Percentiles rank a stretch among this genome's conserved stretches.
Conservation (phyloP, 2,329 filamentous ascomycete species). For the Nigrospora sphaerica region DNA sequence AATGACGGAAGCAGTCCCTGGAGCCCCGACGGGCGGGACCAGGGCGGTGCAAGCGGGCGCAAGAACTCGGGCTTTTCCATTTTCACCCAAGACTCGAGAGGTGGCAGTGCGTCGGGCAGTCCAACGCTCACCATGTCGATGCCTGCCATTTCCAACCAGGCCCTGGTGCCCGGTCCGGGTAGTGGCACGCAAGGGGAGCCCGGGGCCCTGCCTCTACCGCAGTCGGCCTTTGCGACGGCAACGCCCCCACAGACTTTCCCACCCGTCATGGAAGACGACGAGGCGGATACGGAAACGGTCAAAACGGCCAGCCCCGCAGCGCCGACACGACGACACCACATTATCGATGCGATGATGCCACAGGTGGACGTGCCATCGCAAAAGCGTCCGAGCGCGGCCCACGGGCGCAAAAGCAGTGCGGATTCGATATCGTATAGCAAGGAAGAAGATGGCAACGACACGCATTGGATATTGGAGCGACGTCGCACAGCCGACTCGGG, state of each 20-base stretch:
- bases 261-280: slow-evolving; percentile 33
- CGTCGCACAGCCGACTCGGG: slow-evolving; percentile 59
- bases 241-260: slow-evolving; percentile 18
- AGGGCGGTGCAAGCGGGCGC: slow-evolving; percentile 19
- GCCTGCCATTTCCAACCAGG: slow-evolving; percentile 15
- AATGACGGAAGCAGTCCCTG: slow-evolving; percentile 39
- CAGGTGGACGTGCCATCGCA: slow-evolving; percentile 11
- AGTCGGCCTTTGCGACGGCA: slow-evolving; percentile 15
- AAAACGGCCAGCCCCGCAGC: slow-evolving; percentile 3
- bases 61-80: slow-evolving; percentile 44
- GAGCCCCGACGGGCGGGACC: slow-evolving; percentile 16
- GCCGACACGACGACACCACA: neutral
- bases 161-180: slow-evolving; percentile 12
- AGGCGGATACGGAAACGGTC: slow-evolving; percentile 9
- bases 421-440: slow-evolving; percentile 65
- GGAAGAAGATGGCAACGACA: slow-evolving; percentile 50
- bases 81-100: slow-evolving; percentile 40
- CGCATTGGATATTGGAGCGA: slow-evolving; percentile 63
- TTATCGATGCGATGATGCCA: slow-evolving; percentile 12
- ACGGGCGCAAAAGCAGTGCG: slow-evolving; percentile 39
- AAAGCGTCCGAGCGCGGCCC: slow-evolving; percentile 26
- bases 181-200: slow-evolving; percentile 9
- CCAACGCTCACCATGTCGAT: slow-evolving; percentile 41
- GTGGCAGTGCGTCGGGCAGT: slow-evolving; percentile 37
- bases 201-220: slow-evolving; percentile 4